phyloP scores from a whole-genome alignment of 768 basidiomycete species.

The Tephrocybe sp. region DNA sequence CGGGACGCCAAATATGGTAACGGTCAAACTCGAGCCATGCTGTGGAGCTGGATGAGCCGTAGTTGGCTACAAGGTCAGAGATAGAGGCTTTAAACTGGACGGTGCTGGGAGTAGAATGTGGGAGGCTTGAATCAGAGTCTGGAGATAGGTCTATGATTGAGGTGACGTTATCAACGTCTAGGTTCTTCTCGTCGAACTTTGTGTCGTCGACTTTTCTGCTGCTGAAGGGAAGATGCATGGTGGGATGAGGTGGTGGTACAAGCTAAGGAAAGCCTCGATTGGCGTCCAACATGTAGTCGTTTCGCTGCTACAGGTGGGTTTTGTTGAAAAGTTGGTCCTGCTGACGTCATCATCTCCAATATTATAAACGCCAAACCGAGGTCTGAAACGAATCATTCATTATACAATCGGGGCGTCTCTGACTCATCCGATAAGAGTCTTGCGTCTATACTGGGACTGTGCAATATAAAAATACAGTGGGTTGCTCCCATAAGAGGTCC shows the following conservation, averaged over 20 bases:
- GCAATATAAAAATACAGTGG: too few relatives aligned
- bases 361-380: too few relatives aligned
- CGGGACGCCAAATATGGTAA: slow-evolving; percentile 45
- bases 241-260: neutral
- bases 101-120: neutral
- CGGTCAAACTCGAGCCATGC: slow-evolving; percentile 67
- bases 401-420: too few relatives aligned
- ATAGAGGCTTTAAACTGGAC: slow-evolving; percentile 28
- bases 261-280: too few relatives aligned
- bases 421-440: too few relatives aligned
- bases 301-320: too few relatives aligned
- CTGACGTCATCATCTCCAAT: too few relatives aligned
- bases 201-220: neutral
- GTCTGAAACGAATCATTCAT: too few relatives aligned
- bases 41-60: slow-evolving; percentile 67
- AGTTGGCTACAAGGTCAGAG: slow-evolving; percentile 55
- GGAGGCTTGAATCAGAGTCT: neutral
- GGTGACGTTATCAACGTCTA: neutral
- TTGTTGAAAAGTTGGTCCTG: too few relatives aligned
- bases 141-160: neutral
- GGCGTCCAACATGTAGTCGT: too few relatives aligned
- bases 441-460: too few relatives aligned
- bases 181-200: neutral
- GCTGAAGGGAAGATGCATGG: neutral
- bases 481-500: too few relatives aligned